Base-by-base conservation (phyloP, 2,329 filamentous ascomycete genomes). In the Tricladium varicosporioides region DNA sequence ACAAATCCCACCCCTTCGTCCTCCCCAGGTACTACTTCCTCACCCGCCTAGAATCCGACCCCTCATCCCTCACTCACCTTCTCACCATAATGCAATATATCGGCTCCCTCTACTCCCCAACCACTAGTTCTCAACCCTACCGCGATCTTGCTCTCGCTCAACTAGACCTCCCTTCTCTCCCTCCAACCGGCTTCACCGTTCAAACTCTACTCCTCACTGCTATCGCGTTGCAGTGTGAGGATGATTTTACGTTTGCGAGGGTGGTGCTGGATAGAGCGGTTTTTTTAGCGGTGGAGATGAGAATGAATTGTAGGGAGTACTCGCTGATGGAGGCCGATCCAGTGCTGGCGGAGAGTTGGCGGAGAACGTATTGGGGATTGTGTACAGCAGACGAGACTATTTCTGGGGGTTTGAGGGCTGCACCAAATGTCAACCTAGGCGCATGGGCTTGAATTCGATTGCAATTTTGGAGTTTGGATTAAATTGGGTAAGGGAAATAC, bases 231-330 rank as follows among this genome's bases (percentile, higher is more conserved):
- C 75, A 75, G 33, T 75, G 72, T 64, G 57, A 67, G 7, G 66
- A 67, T 9, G 58, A 69, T 1, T 66, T 65, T 5, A 36, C 55
- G 0, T 59, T 67, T 7, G 64, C 71, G 0, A 63, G 69, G 8
- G 16, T 36, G 0, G 59, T 74, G 31, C 66, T 76, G 52, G 72
- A 78, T 10, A 72, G 74, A 13, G 86, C 86, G 0, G 79, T 83
- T 10, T 74, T 79, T 2, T 62, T 88, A 33, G 85, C 85, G 0
- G 71, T 88, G 1, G 76, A 83, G 5, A 69, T 89, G 2, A 80
- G 82, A 1, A 79, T 90, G 76, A 78, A 88, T 56, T 76, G 74
- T 1, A 71, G 74, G 16, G 76, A 78, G 0, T 89, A 82, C 64
- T 80, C 85, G 1, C 63, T 71, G 42, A 58, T 66, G 33, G 69